Percentiles rank a stretch among this genome's conserved stretches.
Evolutionary conservation across 208 protist genomes (phyloP).

Genomic region (Leishmania amazonensis): DNA sequence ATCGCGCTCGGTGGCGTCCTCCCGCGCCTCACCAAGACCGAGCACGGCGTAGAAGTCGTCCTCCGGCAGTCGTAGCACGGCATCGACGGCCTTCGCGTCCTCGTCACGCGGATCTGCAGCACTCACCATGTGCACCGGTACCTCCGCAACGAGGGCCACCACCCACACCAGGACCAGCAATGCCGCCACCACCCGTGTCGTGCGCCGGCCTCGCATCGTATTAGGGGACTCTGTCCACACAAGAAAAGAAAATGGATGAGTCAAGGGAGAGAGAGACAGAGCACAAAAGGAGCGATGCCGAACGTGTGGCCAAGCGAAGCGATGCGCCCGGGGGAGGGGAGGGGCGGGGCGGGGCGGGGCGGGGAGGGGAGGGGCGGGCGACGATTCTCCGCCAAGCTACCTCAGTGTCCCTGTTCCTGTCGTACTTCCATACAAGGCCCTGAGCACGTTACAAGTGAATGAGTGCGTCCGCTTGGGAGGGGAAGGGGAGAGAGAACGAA

Average conservation of each 20-base stretch:
- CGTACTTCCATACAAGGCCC: not conserved
- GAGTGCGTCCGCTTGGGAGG: not conserved
- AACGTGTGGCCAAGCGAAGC: too few species aligned
- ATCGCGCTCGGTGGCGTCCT: conserved; percentile 78
- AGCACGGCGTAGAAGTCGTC: conserved; percentile 84
- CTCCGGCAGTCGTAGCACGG: conserved; percentile 22
- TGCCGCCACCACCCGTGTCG: conserved; percentile 2
- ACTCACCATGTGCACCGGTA: conserved; percentile 2
- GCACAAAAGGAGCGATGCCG: not conserved
- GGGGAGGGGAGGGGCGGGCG: not conserved
- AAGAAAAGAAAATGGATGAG: not conserved
- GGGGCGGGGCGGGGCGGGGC: not conserved
- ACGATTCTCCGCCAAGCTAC: not conserved
- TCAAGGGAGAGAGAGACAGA: not conserved
- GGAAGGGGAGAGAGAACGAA: too few species aligned
- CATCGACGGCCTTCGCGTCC: conserved; percentile 13
- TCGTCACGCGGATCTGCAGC: not conserved
- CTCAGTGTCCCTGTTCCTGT: not conserved
- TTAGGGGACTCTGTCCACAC: not conserved
- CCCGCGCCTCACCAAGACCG: conserved; percentile 50
- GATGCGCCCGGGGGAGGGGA: not conserved
- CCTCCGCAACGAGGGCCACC: not conserved
- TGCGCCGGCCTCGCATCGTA: not conserved
- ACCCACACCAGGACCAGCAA: conserved; percentile 18
- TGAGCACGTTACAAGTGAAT: not conserved